Percentiles rank a stretch among this genome's conserved stretches.
Evolutionary conservation across 2,329 filamentous ascomycete genomes (phyloP).

Genomic region (Apiospora hydei): DNA sequence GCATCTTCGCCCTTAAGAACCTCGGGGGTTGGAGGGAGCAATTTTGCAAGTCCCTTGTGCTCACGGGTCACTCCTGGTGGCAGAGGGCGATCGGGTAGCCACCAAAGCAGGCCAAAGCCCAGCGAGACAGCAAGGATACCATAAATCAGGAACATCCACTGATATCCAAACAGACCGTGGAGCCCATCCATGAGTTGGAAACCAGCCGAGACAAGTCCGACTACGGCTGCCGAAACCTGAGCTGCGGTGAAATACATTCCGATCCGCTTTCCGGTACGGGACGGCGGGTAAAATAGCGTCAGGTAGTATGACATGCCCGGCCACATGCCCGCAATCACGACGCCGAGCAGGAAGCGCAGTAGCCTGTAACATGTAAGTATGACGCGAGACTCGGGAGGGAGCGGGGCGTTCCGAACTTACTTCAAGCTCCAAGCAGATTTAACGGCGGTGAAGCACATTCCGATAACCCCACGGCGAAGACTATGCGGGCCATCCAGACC

Average conservation of each 20-base stretch:
- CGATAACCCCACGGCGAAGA: conserved; percentile 88
- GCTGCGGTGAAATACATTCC: conserved; percentile 89
- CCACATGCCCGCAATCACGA: conserved; percentile 94
- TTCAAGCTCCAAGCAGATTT: conserved; percentile 85
- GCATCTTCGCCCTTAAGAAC: conserved; percentile 81
- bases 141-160: conserved; percentile 93
- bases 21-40: conserved; percentile 73
- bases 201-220: conserved; percentile 87
- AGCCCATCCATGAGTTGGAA: conserved; percentile 90
- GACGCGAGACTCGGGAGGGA: no score
- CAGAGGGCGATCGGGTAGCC: conserved; percentile 85
- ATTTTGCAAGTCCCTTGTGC: conserved; percentile 62
- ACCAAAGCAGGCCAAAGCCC: conserved; percentile 81
- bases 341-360: conserved; percentile 82
- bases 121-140: conserved; percentile 77
- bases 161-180: conserved; percentile 79
- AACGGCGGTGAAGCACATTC: conserved; percentile 83
- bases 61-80: conserved; percentile 70
- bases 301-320: conserved; percentile 94
- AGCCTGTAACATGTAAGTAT: conserved; percentile 53
- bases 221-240: conserved; percentile 87
- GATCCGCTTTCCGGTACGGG: conserved; percentile 85
- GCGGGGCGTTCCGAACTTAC: conserved; percentile 48
- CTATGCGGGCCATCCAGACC: conserved; percentile 91
- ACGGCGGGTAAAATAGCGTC: conserved; percentile 89